Conservation (phyloP, 2,329 filamentous ascomycete species). For the Hypoxylon sp. region DNA sequence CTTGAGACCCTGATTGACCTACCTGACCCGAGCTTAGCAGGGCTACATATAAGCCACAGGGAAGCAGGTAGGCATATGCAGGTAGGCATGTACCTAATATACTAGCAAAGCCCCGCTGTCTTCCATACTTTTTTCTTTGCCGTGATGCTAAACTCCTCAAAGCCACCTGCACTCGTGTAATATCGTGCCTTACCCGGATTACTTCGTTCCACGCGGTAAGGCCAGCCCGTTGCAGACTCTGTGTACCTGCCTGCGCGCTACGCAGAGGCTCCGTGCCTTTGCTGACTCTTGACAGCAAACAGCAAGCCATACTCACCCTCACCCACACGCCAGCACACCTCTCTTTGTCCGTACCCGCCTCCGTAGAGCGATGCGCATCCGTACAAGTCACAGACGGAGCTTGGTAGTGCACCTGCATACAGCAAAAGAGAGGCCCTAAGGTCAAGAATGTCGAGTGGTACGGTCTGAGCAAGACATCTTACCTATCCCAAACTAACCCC, state of each 20-base stretch:
- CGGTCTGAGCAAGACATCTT: not conserved
- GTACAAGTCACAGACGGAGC: conserved; percentile 1
- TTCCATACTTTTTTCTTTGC: not conserved
- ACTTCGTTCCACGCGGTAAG: not conserved
- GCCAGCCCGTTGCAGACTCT: not conserved
- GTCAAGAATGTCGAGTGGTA: conserved; percentile 40
- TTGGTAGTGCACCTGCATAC: conserved; percentile 24
- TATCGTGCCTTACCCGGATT: not conserved
- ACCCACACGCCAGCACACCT: not conserved
- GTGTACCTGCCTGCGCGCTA: not conserved
- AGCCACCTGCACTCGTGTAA: not conserved
- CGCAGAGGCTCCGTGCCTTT: not conserved
- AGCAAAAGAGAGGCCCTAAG: conserved; percentile 19
- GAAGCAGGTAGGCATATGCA: not conserved
- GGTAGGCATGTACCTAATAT: conserved; percentile 11
- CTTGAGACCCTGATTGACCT: no score
- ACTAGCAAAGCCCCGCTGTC: not conserved
- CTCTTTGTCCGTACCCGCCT: conserved; percentile 8
- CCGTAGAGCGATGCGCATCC: conserved; percentile 33
- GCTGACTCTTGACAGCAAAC: conserved; percentile 5
- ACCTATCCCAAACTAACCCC: conserved; percentile 8
- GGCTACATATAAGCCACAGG: no score
- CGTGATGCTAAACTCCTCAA: not conserved
- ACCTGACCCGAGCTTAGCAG: no score
- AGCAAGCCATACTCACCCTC: no score